phyloP scores from a whole-genome alignment of 1,139 yeast genomes.

The Debaryomyces robertsiae region DNA sequence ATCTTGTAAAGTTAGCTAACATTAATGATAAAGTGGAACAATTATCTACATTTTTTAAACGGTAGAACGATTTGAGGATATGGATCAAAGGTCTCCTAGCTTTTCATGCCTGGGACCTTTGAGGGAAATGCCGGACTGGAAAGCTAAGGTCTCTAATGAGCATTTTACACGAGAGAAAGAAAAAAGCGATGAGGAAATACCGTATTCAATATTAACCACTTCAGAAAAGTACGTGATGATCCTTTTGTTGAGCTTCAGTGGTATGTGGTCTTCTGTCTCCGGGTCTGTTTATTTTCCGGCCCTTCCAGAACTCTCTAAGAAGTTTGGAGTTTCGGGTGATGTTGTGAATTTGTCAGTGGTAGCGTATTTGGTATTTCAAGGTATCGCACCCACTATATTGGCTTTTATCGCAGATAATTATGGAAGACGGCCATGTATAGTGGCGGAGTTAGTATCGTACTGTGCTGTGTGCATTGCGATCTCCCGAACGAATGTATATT shows the following conservation, averaged over 20 bases:
- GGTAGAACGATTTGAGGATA: no score
- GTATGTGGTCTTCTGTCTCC: constrained; percentile 44
- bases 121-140: no score
- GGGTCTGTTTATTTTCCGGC: constrained; percentile 48
- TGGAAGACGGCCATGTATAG: constrained; percentile 40
- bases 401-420: constrained; percentile 38
- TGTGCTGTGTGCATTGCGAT: constrained; percentile 40
- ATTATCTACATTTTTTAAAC: no score
- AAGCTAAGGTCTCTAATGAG: no score
- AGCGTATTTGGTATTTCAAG: constrained; percentile 41
- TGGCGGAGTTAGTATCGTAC: constrained; percentile 30
- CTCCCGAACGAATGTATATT: constrained; percentile 35
- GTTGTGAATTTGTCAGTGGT: constrained; percentile 39
- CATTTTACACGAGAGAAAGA: no score
- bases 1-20: no score
- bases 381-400: constrained; percentile 37
- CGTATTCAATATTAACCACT: constrained; percentile 17
- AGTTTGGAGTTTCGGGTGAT: constrained; percentile 29
- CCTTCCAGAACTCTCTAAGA: constrained; percentile 33
- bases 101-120: no score
- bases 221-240: constrained; percentile 21
- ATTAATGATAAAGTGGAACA: no score
- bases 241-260: constrained; percentile 32
- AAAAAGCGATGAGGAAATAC: not conserved
- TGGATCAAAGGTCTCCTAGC: no score